These are phyloP conservation scores for Paracorniculantispora psalliotae DNA, from an alignment of 2,329 filamentous ascomycete genomes.

Conservation along the genomic window DNA sequence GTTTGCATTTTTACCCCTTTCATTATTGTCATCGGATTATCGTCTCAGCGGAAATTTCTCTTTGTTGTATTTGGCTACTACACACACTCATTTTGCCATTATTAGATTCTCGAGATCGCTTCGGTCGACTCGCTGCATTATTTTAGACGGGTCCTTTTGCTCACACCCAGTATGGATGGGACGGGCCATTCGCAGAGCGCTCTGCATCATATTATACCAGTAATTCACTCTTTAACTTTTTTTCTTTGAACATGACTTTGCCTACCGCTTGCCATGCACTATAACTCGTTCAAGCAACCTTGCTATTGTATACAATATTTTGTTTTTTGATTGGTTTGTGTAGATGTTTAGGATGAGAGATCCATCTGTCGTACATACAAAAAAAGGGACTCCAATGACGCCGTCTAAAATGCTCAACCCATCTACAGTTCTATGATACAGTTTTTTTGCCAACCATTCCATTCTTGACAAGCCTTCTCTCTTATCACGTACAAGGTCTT, in stretches of 20 bases:
- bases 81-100: slow-evolving; percentile 7
- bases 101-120: slow-evolving; percentile 8
- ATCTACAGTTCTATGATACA: slow-evolving; percentile 37
- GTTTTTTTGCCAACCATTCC: slow-evolving; percentile 25
- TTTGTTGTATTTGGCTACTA: slow-evolving; percentile 4
- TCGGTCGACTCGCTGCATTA: background rate
- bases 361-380: slow-evolving; percentile 11
- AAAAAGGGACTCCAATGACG: slow-evolving; percentile 15
- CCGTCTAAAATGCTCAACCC: slow-evolving; percentile 22
- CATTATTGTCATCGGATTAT: background rate
- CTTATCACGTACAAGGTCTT: slow-evolving; percentile 7
- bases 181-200: slow-evolving; percentile 1
- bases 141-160: background rate
- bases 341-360: slow-evolving; percentile 12
- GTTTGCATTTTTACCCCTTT: slow-evolving; percentile 14
- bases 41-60: slow-evolving; percentile 4
- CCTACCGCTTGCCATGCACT: background rate
- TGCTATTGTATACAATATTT: background rate
- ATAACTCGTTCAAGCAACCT: background rate
- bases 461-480: slow-evolving; percentile 20
- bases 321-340: slow-evolving; percentile 1
- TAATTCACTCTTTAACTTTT: slow-evolving; percentile 1
- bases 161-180: background rate
- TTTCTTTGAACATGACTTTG: background rate
- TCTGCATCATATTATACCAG: slow-evolving; percentile 1